A percentile compares a stretch with the other conserved stretches of the same genome.
Evolutionary conservation across 805 yeast genomes (phyloP).

Genomic region (Metschnikowia baotianmanensis): DNA sequence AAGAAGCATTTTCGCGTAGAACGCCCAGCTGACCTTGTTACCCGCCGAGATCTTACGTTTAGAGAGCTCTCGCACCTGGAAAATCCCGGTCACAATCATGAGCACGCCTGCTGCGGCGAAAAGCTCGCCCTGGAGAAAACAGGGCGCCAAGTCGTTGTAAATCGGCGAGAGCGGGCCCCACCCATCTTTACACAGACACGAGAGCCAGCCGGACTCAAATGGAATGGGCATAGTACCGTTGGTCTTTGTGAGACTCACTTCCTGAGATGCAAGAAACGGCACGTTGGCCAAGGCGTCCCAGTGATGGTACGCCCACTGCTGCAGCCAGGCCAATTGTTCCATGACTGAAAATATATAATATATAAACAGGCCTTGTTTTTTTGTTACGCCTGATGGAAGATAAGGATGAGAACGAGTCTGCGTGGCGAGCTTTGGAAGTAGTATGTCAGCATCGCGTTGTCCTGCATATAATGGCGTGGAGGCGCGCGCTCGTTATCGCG

Average conservation of each 20-base stretch:
- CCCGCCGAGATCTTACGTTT: slow-evolving; percentile 27
- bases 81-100: slow-evolving; percentile 43
- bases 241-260: neutral
- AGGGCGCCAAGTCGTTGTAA: slow-evolving; percentile 57
- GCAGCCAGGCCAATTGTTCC: slow-evolving; percentile 20
- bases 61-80: slow-evolving; percentile 35
- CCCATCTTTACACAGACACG: slow-evolving; percentile 44
- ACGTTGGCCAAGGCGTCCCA: slow-evolving; percentile 17
- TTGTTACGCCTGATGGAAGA: too few species aligned
- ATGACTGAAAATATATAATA: slow-evolving; percentile 1
- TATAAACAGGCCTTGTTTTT: neutral
- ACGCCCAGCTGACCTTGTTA: slow-evolving; percentile 37
- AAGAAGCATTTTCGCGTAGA: slow-evolving; percentile 42
- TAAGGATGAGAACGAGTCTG: too few species aligned
- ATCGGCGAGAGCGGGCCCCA: slow-evolving; percentile 38
- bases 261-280: slow-evolving; percentile 11
- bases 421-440: too few species aligned
- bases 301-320: slow-evolving; percentile 12
- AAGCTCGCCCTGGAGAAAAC: slow-evolving; percentile 55
- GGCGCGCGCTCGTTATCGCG: too few species aligned
- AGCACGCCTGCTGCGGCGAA: slow-evolving; percentile 40
- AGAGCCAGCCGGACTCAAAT: slow-evolving; percentile 20
- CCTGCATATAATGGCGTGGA: too few species aligned
- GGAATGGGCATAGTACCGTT: slow-evolving; percentile 7
- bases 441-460: too few species aligned